A percentile compares a stretch with the other conserved stretches of the same genome.
Conservation (phyloP, 73 alveolate species). For the Blepharisma japonicum region DNA sequence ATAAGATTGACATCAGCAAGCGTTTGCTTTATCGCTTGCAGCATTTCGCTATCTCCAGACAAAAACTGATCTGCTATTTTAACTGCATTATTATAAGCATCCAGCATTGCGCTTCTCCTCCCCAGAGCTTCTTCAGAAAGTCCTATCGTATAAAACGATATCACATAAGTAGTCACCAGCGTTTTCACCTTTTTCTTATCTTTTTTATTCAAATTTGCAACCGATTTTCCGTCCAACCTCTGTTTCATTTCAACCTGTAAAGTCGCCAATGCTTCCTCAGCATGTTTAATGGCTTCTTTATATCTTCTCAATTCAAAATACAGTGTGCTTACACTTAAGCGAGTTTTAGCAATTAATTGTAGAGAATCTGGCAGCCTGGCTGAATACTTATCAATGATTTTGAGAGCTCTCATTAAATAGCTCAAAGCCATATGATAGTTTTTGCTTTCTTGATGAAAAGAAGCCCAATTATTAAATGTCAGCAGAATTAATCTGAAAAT, state of each 20-base stretch:
- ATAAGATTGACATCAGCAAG: too few relatives aligned
- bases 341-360: background rate
- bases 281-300: conserved; percentile 2
- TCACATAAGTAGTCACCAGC: background rate
- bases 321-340: background rate
- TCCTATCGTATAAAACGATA: conserved; percentile 3
- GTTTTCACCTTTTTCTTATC: background rate
- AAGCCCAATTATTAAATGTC: conserved; percentile 23
- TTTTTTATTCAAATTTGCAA: conserved; percentile 7
- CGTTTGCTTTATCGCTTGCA: background rate
- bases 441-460: background rate
- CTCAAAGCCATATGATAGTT: conserved; percentile 26
- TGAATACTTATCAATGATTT: conserved; percentile 1
- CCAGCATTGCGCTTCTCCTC: background rate
- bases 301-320: conserved; percentile 16
- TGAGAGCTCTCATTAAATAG: conserved; percentile 8
- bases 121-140: conserved; percentile 2
- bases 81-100: conserved; percentile 12
- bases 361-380: background rate
- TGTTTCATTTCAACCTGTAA: background rate
- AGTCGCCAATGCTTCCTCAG: conserved; percentile 20
- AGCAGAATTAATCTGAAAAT: background rate
- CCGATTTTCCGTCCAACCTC: background rate
- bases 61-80: background rate
- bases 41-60: background rate